Evolutionary conservation across 192 early-diverging fungal species (phyloP).

Genomic region (Backusella psychrophila): DNA sequence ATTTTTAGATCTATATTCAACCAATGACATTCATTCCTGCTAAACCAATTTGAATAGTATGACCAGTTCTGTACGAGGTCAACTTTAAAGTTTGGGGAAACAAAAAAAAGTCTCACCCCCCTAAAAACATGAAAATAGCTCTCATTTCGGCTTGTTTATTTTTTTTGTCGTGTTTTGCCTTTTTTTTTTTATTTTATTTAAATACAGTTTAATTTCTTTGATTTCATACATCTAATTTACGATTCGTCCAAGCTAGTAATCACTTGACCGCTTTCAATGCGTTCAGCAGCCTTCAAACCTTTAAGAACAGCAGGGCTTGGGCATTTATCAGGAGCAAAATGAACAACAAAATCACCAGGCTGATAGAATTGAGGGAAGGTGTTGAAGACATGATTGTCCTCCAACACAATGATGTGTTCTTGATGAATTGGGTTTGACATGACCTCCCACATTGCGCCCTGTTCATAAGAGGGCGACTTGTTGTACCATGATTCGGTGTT

Average conservation of each 20-base stretch:
- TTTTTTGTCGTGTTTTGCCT: neutral
- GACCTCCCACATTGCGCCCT: constrained; percentile 58
- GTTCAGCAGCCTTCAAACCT: constrained; percentile 36
- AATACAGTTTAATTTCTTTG: neutral
- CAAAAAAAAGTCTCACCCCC: neutral
- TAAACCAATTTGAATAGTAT: neutral
- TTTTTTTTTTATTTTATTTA: no score
- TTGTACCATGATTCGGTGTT: constrained; percentile 35
- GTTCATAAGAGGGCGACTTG: constrained; percentile 43
- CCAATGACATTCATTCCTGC: neutral
- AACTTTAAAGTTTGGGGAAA: neutral
- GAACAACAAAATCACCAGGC: constrained; percentile 52
- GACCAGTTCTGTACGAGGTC: neutral
- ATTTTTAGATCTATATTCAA: neutral
- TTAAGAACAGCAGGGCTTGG: constrained; percentile 44
- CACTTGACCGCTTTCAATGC: constrained; percentile 17
- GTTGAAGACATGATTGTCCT: constrained; percentile 58
- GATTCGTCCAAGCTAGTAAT: constrained; percentile 9
- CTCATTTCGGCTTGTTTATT: neutral
- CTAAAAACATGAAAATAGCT: neutral
- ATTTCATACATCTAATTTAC: neutral
- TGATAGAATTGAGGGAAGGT: constrained; percentile 51
- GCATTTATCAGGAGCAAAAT: constrained; percentile 57
- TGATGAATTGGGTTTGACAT: constrained; percentile 39
- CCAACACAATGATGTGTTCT: constrained; percentile 38